phyloP scores from a whole-genome alignment of 352 stramenopile species.

The Globisporangium barbulae region DNA sequence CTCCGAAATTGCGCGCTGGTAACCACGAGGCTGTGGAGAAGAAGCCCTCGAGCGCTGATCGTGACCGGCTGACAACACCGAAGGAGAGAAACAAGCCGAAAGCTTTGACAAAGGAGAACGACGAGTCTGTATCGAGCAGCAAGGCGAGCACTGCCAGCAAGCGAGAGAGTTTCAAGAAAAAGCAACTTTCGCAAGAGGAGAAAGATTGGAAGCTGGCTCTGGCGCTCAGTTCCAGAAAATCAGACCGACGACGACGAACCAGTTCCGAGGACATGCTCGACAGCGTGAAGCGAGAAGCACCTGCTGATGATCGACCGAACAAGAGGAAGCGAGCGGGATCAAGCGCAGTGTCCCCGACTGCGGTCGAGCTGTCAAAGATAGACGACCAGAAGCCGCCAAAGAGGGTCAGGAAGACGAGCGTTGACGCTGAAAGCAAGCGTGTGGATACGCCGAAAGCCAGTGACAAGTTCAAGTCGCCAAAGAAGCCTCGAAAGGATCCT shows the following conservation, averaged over 20 bases:
- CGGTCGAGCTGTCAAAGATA: neutral
- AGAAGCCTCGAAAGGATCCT: neutral
- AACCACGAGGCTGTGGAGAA: neutral
- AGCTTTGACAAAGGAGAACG: neutral
- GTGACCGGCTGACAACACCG: neutral
- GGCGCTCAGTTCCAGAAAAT: neutral
- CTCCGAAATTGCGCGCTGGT: neutral
- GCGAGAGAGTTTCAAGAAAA: neutral
- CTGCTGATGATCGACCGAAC: neutral
- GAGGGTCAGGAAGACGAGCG: slow-evolving; percentile 2
- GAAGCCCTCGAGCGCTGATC: neutral
- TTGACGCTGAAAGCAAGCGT: neutral
- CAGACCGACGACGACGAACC: slow-evolving; percentile 3
- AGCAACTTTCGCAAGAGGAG: slow-evolving; percentile 4
- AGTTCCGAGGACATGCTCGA: slow-evolving; percentile 3
- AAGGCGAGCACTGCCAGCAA: neutral
- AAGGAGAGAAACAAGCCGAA: slow-evolving; percentile 3
- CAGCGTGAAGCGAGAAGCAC: neutral
- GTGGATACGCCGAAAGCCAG: neutral
- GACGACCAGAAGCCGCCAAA: neutral
- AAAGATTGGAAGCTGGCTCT: neutral
- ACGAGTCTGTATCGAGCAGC: neutral
- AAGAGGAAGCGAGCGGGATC: slow-evolving; percentile 12
- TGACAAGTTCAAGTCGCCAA: neutral
- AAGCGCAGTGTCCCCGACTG: neutral